A percentile compares a stretch with the other conserved stretches of the same genome.
Evolutionary conservation across 1,139 yeast species (phyloP).

Genomic region (Saccharomyces uvarum): DNA sequence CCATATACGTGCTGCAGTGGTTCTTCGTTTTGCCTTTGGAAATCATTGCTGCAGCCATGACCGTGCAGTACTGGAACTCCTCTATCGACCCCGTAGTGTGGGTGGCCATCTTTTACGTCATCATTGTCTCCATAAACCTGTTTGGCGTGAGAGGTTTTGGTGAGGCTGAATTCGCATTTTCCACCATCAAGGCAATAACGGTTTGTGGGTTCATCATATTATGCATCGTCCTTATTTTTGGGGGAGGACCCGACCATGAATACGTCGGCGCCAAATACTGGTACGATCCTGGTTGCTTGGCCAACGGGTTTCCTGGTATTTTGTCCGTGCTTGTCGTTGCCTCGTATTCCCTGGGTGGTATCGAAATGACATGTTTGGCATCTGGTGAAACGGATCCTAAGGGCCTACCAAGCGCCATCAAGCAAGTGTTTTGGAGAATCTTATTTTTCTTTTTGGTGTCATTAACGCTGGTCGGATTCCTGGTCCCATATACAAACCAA

Average conservation of each 20-base stretch:
- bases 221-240: slow-evolving; percentile 60
- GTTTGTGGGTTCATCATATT: slow-evolving; percentile 59
- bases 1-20: slow-evolving; percentile 69
- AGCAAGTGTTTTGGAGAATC: slow-evolving; percentile 69
- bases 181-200: slow-evolving; percentile 53
- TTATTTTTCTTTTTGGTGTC: slow-evolving; percentile 55
- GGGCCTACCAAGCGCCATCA: slow-evolving; percentile 59
- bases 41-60: slow-evolving; percentile 62
- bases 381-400: slow-evolving; percentile 77
- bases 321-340: slow-evolving; percentile 76
- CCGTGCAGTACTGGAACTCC: slow-evolving; percentile 52
- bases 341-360: slow-evolving; percentile 77
- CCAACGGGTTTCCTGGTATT: slow-evolving; percentile 67
- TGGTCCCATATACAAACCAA: slow-evolving; percentile 57
- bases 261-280: slow-evolving; percentile 53
- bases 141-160: slow-evolving; percentile 63
- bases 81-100: slow-evolving; percentile 26
- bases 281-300: slow-evolving; percentile 64
- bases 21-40: slow-evolving; percentile 61
- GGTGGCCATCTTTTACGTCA: slow-evolving; percentile 52
- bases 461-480: slow-evolving; percentile 51
- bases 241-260: slow-evolving; percentile 56
- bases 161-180: slow-evolving; percentile 57
- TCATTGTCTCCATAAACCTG: slow-evolving; percentile 49
- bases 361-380: slow-evolving; percentile 74